Evolutionary conservation across 176 grass and related monocot species (phyloP), one percentile per base, ranked within the genome.

Genomic region (Dactylis glomerata): DNA sequence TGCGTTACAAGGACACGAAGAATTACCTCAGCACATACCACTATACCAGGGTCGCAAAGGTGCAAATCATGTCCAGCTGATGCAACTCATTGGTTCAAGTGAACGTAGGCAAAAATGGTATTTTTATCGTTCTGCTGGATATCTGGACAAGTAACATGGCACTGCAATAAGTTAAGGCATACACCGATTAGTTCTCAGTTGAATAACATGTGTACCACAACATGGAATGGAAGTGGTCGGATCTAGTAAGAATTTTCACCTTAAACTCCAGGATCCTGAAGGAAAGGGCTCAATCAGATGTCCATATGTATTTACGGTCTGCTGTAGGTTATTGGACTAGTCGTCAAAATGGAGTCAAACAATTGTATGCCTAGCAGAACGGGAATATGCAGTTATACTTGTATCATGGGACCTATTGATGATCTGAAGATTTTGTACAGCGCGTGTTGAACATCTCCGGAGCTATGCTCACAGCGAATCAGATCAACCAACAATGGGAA

Each of bases 401-500:
- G 13, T 73, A 92, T 55, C 83, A 94, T 69, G 20, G 96, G 89
- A 36, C 93, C 88, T 82, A 99, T 91, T 22, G 61, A 84, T 85
- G 86, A 92, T 76, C 79, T 84, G 84, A 96, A 99, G 87, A 99
- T 94, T 63, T 84, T 91, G 68, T 83, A 88, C 52, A 99, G 81
- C 1, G 82, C 70, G 3, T 67, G 80, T 71, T 92, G 96, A 73
- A 99, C 91, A 89, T 95, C 96, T 52, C 83, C 91, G 23, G 96
- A 99, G 59, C 86, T 81, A 84, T 99, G 93, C 81, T 99, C 96
- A 26, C 96, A 99, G 42, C 88, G 87, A 80, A 96, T 85, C 80
- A 99, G 93, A 88, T 93, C 92, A 86, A 92, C 88, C 9, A 99
- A 81, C 56, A 92, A 81, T 6, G 93, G 96, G 75, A 96, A 96